Evolutionary conservation across 345 rosid species (phyloP), one percentile per base, ranked within the genome.

Genomic region (Syzygium aromaticum): DNA sequence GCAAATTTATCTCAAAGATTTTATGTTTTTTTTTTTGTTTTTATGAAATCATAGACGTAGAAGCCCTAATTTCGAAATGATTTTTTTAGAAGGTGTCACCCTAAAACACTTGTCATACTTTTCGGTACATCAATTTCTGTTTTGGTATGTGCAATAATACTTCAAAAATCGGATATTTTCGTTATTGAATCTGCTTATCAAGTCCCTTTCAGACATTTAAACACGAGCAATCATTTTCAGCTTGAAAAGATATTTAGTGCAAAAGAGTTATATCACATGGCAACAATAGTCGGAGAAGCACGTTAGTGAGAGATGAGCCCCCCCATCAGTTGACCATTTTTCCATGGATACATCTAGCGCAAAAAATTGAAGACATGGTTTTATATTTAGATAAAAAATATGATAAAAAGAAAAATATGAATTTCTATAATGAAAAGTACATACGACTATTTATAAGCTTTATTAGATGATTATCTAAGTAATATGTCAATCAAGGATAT

Each of bases 241-340:
- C 43, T 30, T 30, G 43, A 4, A 67, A 30, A 67, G 43, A 30
- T 30, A 67, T 16, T 30, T 30, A 2, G 77, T 28, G 43, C 21
- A 16, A 64, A 4, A 3, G 11, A 64, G 40, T 7, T 12, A n/a
- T 30, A 28, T 15, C 40, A 16, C 77, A 28, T 7, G 40, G 21
- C 2, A 0, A 30, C 0, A 11, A 16, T 3, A 30, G 59, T 54
- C 23, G 59, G 59, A 3, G 25, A 54, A 54, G 59, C 10, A 21
- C 7, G 21, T 21, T 19, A 54, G 59, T 54, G 23, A 64, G 77
- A 16, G 23, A 30, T 8, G 2, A 64, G 13, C 12, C 46, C 46
- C 23, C 1, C 17, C 22, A 21, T 33, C 6, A 2, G 23, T 17
- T 67, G 23, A 30, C 13, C 46, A 17, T 46, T 67, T 33, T 64